Conservation (phyloP, 352 stramenopile genomes). For the Globisporangium carolinianum region DNA sequence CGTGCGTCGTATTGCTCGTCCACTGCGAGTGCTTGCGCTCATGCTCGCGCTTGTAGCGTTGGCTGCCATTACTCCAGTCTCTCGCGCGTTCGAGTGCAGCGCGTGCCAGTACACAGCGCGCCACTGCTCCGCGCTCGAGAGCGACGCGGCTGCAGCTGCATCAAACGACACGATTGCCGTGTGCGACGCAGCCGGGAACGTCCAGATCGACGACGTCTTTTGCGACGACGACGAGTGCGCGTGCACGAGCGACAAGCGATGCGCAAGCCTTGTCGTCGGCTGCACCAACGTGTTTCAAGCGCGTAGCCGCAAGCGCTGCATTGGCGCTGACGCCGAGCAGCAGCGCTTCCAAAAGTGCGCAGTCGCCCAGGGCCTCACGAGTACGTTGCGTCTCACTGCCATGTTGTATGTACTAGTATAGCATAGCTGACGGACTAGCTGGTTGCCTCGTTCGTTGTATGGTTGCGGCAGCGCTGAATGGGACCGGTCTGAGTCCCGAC, state of each 20-base stretch:
- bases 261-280: conserved; percentile 57
- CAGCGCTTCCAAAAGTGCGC: conserved; percentile 50
- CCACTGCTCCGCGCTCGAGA: conserved; percentile 39
- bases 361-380: conserved; percentile 35
- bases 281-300: conserved; percentile 68
- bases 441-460: not conserved
- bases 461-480: conserved; percentile 18
- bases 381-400: conserved; percentile 16
- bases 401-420: not conserved
- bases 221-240: conserved; percentile 53
- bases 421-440: not conserved
- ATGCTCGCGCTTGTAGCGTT: conserved; percentile 16
- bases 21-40: conserved; percentile 2
- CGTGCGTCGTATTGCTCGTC: not conserved
- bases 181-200: conserved; percentile 42
- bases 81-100: conserved; percentile 33
- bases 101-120: conserved; percentile 57
- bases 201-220: conserved; percentile 82
- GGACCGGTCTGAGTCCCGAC: conserved; percentile 46
- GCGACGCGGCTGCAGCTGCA: conserved; percentile 3
- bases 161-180: conserved; percentile 26
- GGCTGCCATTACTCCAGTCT: conserved; percentile 4
- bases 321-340: conserved; percentile 37
- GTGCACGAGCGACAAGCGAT: conserved; percentile 42
- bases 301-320: conserved; percentile 58